Base-by-base conservation (phyloP, 2,329 filamentous ascomycete genomes). In the Ceratocystis variospora region DNA sequence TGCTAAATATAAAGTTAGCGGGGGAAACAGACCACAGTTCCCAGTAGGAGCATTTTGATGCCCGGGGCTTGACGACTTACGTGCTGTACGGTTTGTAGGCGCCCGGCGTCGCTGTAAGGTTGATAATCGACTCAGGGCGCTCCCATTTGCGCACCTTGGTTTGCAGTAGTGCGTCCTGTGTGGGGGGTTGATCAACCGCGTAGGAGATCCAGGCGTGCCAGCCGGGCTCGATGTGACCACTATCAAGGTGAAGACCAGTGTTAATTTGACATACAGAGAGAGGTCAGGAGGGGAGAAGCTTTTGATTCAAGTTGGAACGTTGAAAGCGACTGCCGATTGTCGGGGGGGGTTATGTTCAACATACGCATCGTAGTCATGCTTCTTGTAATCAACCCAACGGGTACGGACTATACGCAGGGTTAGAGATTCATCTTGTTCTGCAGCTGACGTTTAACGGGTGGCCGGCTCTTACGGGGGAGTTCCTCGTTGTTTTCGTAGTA, bases 191-290 rank as follows among this genome's bases (percentile, higher is more conserved):
- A 77, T 97, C 91, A 72, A 96, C 87, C 78, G 86, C 80, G 79
- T 99, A 97, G 70, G 90, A 90, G 72, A 99, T 91, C 94, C 94
- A 99, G 37, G 89, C 90, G 79, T 97, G 94, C 94, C 94, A 99
- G 77, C 93, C 89, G 63, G 93, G 92, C 77, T 97, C 93, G 72
- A 96, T 89, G 65, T 96, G 90, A 68, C 84, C 84, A 53, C 69
- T 70, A 55, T 57, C 3, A 5, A 41, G 12, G 19, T 15, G n/a
- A 22, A 8, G 6, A 41, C 4, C 12, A 15, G 37, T 41, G 12
- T 12, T 41, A 41, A 41, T 41, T 5, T 12, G 25, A 31, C 15
- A 50, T 6, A 15, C 28, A 10, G n/a, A 41, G 4, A 22, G 31
- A 8, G 48, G 31, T 19, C 31, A 22, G 46, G 62, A 17, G n/a